Evolutionary conservation across 768 basidiomycete species (phyloP), one percentile per base, ranked within the genome.

Genomic region (Suillus subluteus): DNA sequence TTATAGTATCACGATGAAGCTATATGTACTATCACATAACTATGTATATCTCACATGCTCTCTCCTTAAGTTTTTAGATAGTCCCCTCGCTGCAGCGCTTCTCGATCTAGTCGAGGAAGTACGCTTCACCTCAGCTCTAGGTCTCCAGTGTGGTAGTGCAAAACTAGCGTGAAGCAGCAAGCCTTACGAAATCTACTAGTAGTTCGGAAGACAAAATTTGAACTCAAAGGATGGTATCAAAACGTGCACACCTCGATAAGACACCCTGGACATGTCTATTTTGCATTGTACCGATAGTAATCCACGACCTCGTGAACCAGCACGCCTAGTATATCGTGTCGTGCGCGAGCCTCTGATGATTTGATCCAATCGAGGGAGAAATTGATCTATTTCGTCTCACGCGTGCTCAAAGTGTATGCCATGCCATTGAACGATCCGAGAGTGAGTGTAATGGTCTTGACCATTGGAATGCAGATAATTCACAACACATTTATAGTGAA

Each of bases 291-390:
- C 72, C 94, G 92, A 74, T 83, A 94, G 72, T 89, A 93, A 69
- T 94, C 92, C 6, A 92, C 91, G 73, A 90, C 83, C 77, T 94
- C 91, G 73, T 91, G 92, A 43, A 84, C 79, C 4, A 94, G 80
- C 4, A 93, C 91, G 4, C 92, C 92, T 50, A 79, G 69, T 59
- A 92, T 88, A 77, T 94, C 92, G 56, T 89, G 82, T 37, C 77
- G 72, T 64, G 86, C 81, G 48, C 82, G 79, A 65, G 78, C 64
- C 16, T 73, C 72, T 41, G 75, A 78, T 62, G 81, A 79, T 62
- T 78, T 77, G 75, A 94, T 82, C 76, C 93, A 86, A 58, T 88
- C 82, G 23, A 90, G 82, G 8, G 91, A 89, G 59, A 92, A 82
- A 72, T 91, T 88, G 38, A 94, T 88, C 77, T 93, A 88, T 79